A percentile compares a stretch with the other conserved stretches of the same genome.
Evolutionary conservation across 805 yeast genomes (phyloP).

Genomic region (Cyberlindnera xylosilytica): DNA sequence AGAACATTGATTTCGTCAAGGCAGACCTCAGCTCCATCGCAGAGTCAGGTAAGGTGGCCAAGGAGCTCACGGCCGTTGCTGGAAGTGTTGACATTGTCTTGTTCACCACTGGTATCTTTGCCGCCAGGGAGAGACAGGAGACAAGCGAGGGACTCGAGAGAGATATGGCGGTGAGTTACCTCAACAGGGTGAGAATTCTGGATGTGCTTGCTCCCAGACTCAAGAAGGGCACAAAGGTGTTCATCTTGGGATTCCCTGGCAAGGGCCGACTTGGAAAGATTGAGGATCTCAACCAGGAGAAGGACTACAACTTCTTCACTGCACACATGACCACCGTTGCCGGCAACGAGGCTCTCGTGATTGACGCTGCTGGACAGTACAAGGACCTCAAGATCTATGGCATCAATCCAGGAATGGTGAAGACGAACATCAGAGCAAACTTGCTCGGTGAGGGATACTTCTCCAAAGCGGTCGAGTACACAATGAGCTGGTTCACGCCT

Average conservation of each 20-base stretch:
- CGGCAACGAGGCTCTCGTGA: constrained; percentile 38
- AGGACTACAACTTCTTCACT: constrained; percentile 26
- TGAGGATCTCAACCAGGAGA: constrained; percentile 35
- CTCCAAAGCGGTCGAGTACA: constrained; percentile 27
- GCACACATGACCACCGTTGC: constrained; percentile 43
- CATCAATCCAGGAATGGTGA: constrained; percentile 38
- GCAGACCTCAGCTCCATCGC: constrained; percentile 34
- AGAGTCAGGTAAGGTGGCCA: constrained; percentile 26
- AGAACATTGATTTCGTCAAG: constrained; percentile 30
- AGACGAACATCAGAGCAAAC: constrained; percentile 35
- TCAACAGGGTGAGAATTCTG: constrained; percentile 34
- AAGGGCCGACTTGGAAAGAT: constrained; percentile 30
- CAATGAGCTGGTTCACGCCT: constrained; percentile 31
- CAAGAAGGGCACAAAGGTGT: constrained; percentile 27
- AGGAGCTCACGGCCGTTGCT: constrained; percentile 16
- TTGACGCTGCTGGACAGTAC: constrained; percentile 20
- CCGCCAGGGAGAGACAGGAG: constrained; percentile 29
- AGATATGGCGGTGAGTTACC: constrained; percentile 37
- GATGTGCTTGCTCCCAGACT: constrained; percentile 28
- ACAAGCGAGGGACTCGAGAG: constrained; percentile 37
- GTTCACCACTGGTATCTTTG: constrained; percentile 41
- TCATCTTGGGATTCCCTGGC: constrained; percentile 41
- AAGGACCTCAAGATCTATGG: constrained; percentile 32
- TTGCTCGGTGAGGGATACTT: constrained; percentile 30
- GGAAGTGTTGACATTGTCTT: constrained; percentile 28